Evolutionary conservation across 495 filamentous ascomycete species (phyloP).

Genomic region (Jackrogersella minutella): DNA sequence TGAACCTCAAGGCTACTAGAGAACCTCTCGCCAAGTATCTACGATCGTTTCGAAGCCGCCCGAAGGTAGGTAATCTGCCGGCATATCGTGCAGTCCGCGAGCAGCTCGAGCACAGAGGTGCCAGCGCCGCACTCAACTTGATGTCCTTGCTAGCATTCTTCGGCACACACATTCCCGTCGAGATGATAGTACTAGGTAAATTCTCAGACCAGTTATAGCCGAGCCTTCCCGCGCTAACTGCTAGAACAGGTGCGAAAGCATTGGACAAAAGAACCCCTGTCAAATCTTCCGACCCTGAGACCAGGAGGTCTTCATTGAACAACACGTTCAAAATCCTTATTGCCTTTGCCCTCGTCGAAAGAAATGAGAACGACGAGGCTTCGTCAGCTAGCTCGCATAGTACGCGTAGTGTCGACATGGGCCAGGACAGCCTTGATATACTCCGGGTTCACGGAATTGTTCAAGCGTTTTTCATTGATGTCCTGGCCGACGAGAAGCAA

Average conservation of each 20-base stretch:
- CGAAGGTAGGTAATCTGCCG: conserved; percentile 69
- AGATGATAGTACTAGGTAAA: conserved; percentile 72
- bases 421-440: conserved; percentile 68
- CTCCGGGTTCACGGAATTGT: conserved; percentile 81
- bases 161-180: conserved; percentile 76
- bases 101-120: conserved; percentile 67
- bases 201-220: not conserved
- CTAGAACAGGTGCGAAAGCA: conserved; percentile 53
- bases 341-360: conserved; percentile 73
- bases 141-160: conserved; percentile 80
- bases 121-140: conserved; percentile 71
- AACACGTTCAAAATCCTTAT: conserved; percentile 74
- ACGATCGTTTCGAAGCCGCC: conserved; percentile 70
- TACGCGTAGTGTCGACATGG: conserved; percentile 51
- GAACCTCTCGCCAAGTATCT: conserved; percentile 77
- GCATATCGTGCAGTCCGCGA: conserved; percentile 76
- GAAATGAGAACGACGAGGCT: conserved; percentile 62
- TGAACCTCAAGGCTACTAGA: conserved; percentile 73
- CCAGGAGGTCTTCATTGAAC: conserved; percentile 59
- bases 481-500: conserved; percentile 65
- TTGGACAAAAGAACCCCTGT: conserved; percentile 65
- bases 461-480: conserved; percentile 79
- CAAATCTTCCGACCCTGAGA: conserved; percentile 61
- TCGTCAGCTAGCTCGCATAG: conserved; percentile 52
- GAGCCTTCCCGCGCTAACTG: not conserved